Base-by-base conservation (phyloP, 176 grass and related monocot species). In the Alopecurus myosuroides region DNA sequence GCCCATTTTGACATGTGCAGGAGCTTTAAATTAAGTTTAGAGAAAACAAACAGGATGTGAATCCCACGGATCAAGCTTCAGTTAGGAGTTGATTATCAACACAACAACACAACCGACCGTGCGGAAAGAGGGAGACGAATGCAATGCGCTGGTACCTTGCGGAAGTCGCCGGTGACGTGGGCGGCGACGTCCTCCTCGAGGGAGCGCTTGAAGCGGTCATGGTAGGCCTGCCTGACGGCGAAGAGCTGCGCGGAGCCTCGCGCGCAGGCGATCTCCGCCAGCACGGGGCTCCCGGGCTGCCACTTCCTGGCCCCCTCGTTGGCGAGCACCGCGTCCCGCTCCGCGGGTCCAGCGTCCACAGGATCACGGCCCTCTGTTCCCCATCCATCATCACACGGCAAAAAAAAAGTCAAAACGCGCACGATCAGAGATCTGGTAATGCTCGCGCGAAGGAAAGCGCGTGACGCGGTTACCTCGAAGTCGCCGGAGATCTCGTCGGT, bases 161-260 rank as follows among this genome's bases (percentile, higher is more conserved):
- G 84, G 93, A 98, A 95, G 71, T 98, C 93, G 3, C 91, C 96
- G 3, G 80, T 89, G 85, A 80, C 87, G 53, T 94, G 96, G 0
- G 83, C 89, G 2, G 91, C 91, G 67, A 98, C 91, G 19, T 98
- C 96, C 84, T 98, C 96, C 88, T 98, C 96, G 63, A 98, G 91
- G 60, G 93, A 94, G 11, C 91, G 89, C 87, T 95, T 98, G 89
- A 89, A 95, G 48, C 86, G 87, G 8, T 85, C 87, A 26, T 95
- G 96, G 88, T 98, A 98, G 0, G 91, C 93, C 78, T 84, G 77
- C 86, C 88, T 91, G 36, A 53, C 85, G 0, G 93, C 81, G 70
- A 98, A 92, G 71, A 98, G 55, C 77, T 98, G 83, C 33, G 41
- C 81, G 9, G 96, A 86, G 0, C 73, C 78, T 68, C 93, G 92